Percentiles rank a stretch among this genome's conserved stretches.
Evolutionary conservation across 2,329 filamentous ascomycete species (phyloP).

Genomic region (Ustilaginoidea virens): DNA sequence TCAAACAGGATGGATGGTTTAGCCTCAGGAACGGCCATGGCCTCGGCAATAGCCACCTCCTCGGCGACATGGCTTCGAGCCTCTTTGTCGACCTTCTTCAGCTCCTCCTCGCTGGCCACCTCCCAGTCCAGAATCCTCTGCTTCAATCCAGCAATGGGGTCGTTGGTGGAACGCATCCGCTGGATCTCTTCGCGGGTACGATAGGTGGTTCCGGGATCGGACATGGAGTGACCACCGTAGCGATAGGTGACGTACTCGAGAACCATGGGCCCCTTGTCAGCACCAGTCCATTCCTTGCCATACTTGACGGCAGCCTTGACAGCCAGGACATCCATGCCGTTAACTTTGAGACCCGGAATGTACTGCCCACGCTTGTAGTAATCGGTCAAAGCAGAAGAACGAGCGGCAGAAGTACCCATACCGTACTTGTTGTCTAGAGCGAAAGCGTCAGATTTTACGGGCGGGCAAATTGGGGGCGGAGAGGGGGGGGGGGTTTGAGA

Average conservation of each 20-base stretch:
- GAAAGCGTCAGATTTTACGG: too few relatives aligned
- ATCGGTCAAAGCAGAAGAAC: conserved; percentile 89
- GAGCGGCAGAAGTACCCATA: conserved; percentile 93
- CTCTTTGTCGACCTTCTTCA: conserved; percentile 93
- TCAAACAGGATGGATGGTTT: conserved; percentile 78
- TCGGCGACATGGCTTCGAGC: conserved; percentile 72
- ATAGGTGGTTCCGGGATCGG: conserved; percentile 97
- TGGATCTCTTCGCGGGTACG: conserved; percentile 98
- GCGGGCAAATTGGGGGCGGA: too few relatives aligned
- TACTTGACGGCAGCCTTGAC: conserved; percentile 94
- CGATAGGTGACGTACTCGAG: conserved; percentile 99
- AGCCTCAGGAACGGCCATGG: conserved; percentile 66
- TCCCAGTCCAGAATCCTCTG: conserved; percentile 96
- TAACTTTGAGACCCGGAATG: conserved; percentile 98
- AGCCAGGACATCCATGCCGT: conserved; percentile 97
- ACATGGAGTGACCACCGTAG: conserved; percentile 99
- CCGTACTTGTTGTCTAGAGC: conserved; percentile 99
- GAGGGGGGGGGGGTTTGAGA: conserved; percentile 10
- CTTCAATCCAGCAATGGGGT: conserved; percentile 95
- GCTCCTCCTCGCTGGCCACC: conserved; percentile 80
- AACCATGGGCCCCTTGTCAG: conserved; percentile 83
- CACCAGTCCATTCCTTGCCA: conserved; percentile 72
- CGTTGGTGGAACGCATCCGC: conserved; percentile 97
- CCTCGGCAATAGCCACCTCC: conserved; percentile 82
- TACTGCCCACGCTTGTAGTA: conserved; percentile 99